phyloP scores from a whole-genome alignment of 441 rosid genomes.

The Adansonia rubrostipa region DNA sequence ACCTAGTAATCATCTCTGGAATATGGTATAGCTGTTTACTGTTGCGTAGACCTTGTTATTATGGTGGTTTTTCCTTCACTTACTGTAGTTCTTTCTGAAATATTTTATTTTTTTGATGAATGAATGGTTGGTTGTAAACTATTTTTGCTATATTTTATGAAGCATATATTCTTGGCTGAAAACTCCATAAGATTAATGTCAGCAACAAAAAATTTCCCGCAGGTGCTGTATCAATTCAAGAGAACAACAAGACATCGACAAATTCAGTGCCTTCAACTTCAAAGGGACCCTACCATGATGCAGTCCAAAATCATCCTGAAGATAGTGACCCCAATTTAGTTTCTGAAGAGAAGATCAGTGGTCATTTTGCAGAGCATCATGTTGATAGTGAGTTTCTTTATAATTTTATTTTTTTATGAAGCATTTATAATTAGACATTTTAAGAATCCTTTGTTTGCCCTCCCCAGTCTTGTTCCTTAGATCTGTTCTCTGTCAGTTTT shows the following conservation, averaged over 20 bases:
- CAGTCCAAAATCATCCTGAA: slow-evolving; percentile 28
- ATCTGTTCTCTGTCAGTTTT: neutral
- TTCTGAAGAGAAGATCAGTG: slow-evolving; percentile 36
- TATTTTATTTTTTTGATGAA: neutral
- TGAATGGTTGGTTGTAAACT: slow-evolving; percentile 4
- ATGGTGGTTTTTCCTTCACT: neutral
- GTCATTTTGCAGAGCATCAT: slow-evolving; percentile 33
- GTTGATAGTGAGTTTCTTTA: slow-evolving; percentile 37
- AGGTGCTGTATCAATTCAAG: slow-evolving; percentile 34
- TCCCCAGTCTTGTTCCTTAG: neutral
- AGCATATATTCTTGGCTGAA: neutral
- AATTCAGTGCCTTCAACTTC: slow-evolving; percentile 33
- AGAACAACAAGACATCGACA: slow-evolving; percentile 18
- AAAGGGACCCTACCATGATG: slow-evolving; percentile 25
- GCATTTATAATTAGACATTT: slow-evolving; percentile 4
- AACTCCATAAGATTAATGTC: slow-evolving; percentile 11
- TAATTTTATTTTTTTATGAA: slow-evolving; percentile 11
- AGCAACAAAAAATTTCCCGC: neutral
- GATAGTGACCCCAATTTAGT: slow-evolving; percentile 30
- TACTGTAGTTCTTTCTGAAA: neutral
- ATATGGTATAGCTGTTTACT: neutral
- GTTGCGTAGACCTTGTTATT: neutral
- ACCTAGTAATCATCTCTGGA: neutral
- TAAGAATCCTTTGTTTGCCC: neutral
- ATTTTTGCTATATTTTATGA: neutral